Evolutionary conservation across 805 yeast species (phyloP).

Genomic region (Cyberlindnera maritima): DNA sequence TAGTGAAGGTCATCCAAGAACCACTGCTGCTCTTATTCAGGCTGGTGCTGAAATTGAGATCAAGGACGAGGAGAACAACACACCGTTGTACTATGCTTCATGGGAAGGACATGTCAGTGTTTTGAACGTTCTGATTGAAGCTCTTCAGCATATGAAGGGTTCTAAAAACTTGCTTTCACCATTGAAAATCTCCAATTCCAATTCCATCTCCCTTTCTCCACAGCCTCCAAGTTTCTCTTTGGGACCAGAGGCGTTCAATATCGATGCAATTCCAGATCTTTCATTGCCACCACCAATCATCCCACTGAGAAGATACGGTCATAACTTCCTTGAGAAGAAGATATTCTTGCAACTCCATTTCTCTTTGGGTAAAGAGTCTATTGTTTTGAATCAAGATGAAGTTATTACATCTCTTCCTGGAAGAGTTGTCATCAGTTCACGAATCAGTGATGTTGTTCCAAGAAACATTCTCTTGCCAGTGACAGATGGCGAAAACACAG

Average conservation of each 20-base stretch:
- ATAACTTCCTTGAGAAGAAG: slow-evolving; percentile 88
- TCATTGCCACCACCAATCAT: slow-evolving; percentile 94
- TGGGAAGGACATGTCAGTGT: slow-evolving; percentile 93
- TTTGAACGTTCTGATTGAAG: slow-evolving; percentile 59
- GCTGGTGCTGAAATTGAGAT: slow-evolving; percentile 68
- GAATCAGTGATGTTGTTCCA: slow-evolving; percentile 79
- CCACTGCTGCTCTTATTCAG: slow-evolving; percentile 67
- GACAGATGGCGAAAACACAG: slow-evolving; percentile 49
- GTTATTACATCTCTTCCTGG: slow-evolving; percentile 58
- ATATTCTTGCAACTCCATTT: slow-evolving; percentile 78
- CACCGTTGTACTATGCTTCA: slow-evolving; percentile 85
- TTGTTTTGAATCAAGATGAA: slow-evolving; percentile 41
- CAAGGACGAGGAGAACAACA: slow-evolving; percentile 74
- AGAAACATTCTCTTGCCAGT: slow-evolving; percentile 80
- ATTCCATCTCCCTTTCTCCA: slow-evolving; percentile 9
- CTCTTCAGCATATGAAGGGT: slow-evolving; percentile 18
- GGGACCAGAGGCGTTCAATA: slow-evolving; percentile 34
- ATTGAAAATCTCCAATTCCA: slow-evolving; percentile 16
- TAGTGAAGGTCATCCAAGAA: slow-evolving; percentile 71
- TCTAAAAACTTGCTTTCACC: slow-evolving; percentile 25
- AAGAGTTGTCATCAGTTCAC: slow-evolving; percentile 77
- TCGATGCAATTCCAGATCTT: slow-evolving; percentile 84
- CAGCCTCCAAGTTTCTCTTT: slow-evolving; percentile 24
- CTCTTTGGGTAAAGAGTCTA: slow-evolving; percentile 44
- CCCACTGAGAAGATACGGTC: slow-evolving; percentile 92